Base-by-base conservation (phyloP, 2,329 filamentous ascomycete species). In the Thelonectria olida region DNA sequence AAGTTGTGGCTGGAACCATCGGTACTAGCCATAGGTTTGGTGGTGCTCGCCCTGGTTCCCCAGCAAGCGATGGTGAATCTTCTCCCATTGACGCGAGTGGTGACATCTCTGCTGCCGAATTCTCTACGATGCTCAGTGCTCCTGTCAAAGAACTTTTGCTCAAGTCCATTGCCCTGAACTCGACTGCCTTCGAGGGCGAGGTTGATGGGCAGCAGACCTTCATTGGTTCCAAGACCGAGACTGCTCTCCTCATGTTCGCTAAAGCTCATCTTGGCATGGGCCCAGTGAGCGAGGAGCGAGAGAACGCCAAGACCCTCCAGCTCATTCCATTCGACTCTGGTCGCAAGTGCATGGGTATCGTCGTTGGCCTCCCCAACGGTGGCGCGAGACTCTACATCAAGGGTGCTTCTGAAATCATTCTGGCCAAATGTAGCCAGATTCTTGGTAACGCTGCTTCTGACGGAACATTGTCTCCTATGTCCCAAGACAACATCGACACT, bases 201-300 rank as follows among this genome's bases (percentile, higher is more conserved):
- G 85, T 88, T n/a, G 85, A 91, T 31, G 89, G 90, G 13, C 77
- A 83, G 52, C 82, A 82, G 65, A 86, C 85, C 1, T 93, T 91
- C 61, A 89, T 93, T 66, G 91, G 91, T 45, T 92, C 90, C 70
- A 93, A 93, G 81, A 93, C 91, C 0, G 91, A 93, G 73, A 90
- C 90, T 5, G 90, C 91, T 3, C 78, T 93, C 58, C 82, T 93
- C n/a, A 85, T 88, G 23, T 86, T 92, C 69, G 90, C 89, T 13
- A 84, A 84, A 49, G 85, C 89, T 51, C 81, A 90, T 70, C 81
- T 93, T 6, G 88, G 83, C 15, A 89, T 93, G 86, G 85, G 87
- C 3, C 82, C 85, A 4, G 82, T 92, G 15, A 81, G 81, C 44
- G 85, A 90, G 68, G 84, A 90, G 70, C 87, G 90, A 6, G 85